phyloP scores from a whole-genome alignment of 345 rosid species.

The Citrus unshiu region DNA sequence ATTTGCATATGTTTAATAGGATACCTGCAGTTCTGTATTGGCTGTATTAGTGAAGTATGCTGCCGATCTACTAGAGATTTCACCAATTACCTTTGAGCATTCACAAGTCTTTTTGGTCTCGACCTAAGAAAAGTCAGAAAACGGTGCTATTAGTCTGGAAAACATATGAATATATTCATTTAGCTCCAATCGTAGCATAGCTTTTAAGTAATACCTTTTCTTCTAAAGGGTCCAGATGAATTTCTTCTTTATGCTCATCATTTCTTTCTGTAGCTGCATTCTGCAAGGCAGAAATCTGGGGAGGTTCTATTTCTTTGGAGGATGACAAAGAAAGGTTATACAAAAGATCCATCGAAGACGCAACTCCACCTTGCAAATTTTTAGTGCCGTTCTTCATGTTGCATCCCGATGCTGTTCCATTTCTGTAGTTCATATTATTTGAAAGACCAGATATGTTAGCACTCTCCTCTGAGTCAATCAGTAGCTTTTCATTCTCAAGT shows the following conservation, averaged over 20 bases:
- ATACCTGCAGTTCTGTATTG: constrained; percentile 35
- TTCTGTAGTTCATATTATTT: constrained; percentile 3
- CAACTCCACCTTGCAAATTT: constrained; percentile 9
- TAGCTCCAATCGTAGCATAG: background rate
- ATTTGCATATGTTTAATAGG: background rate
- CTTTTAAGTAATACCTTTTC: constrained; percentile 18
- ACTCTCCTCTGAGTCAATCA: constrained; percentile 4
- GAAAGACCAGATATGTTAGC: constrained; percentile 4
- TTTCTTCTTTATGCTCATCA: constrained; percentile 17
- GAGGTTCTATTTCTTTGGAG: constrained; percentile 16
- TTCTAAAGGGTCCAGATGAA: constrained; percentile 7
- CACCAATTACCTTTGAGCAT: constrained; percentile 16
- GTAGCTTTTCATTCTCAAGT: background rate
- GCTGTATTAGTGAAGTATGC: constrained; percentile 10
- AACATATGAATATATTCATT: background rate
- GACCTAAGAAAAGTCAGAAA: constrained; percentile 8
- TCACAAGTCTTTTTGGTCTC: constrained; percentile 3
- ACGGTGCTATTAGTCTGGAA: background rate
- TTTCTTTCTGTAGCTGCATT: constrained; percentile 4
- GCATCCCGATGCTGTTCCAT: background rate
- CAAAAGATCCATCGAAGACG: constrained; percentile 24
- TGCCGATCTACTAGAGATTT: constrained; percentile 11
- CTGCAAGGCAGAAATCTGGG: background rate
- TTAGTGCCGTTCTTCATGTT: background rate
- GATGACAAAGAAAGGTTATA: constrained; percentile 27